phyloP scores from a whole-genome alignment of 768 basidiomycete genomes.

The Trametes cingulata region DNA sequence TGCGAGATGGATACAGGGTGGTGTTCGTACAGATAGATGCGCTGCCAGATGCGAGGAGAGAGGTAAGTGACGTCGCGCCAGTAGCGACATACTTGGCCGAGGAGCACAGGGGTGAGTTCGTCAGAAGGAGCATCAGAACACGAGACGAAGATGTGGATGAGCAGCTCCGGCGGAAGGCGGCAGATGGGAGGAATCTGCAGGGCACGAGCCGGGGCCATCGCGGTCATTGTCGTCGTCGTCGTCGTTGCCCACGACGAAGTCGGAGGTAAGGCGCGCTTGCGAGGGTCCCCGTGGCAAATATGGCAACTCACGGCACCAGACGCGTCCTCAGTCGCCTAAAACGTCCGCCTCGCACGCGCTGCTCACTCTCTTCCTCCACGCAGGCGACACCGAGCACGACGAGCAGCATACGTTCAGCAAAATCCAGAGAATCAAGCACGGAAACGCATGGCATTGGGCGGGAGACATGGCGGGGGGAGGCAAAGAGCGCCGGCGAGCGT shows the following conservation, averaged over 20 bases:
- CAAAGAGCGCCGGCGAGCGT: background rate
- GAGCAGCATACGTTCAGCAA: too few relatives aligned
- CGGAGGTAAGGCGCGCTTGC: conserved; percentile 11
- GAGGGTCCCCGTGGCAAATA: background rate
- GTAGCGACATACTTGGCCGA: conserved; percentile 55
- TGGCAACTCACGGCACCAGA: conserved; percentile 7
- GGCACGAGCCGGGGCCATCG: background rate
- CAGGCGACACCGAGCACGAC: too few relatives aligned
- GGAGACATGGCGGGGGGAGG: background rate
- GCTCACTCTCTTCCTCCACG: too few relatives aligned
- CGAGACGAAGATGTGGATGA: conserved; percentile 50
- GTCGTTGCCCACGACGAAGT: conserved; percentile 16
- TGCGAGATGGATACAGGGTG: conserved; percentile 41
- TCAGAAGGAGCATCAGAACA: conserved; percentile 34
- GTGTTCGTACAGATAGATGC: conserved; percentile 51
- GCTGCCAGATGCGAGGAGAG: conserved; percentile 64
- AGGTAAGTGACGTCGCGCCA: conserved; percentile 58
- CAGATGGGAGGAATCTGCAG: conserved; percentile 1
- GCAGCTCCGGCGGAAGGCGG: conserved; percentile 23
- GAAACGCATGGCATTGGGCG: background rate
- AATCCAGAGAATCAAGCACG: background rate
- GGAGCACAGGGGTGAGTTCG: conserved; percentile 48
- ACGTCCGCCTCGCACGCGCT: background rate
- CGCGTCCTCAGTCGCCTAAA: background rate
- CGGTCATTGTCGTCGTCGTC: conserved; percentile 5